Conservation (phyloP, 192 early-diverging fungal species). For the Jimgerdemannia flammicorona region DNA sequence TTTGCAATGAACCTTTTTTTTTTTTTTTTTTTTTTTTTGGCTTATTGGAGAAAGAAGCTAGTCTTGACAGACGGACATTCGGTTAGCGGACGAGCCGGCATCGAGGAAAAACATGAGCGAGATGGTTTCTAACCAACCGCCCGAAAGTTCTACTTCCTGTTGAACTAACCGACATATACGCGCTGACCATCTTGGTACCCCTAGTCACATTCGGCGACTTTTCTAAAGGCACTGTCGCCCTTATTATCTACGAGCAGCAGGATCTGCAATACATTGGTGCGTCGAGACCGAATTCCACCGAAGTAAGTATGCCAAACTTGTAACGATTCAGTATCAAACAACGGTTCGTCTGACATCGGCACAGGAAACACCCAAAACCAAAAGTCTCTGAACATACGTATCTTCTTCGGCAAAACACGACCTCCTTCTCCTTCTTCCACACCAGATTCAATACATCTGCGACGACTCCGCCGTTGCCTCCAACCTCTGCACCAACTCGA, state of each 20-base stretch:
- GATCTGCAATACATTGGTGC: constrained; percentile 38
- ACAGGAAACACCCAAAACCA: no score
- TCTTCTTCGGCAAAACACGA: background rate
- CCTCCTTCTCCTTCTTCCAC: background rate
- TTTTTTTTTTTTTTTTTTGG: no score
- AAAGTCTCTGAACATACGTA: no score
- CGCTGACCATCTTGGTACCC: background rate
- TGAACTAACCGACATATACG: background rate
- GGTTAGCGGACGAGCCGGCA: background rate
- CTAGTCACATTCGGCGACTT: constrained; percentile 19
- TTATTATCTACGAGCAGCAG: constrained; percentile 44
- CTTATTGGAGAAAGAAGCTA: no score
- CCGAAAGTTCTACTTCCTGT: background rate
- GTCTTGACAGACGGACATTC: no score
- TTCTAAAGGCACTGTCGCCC: constrained; percentile 33
- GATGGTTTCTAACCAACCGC: no score
- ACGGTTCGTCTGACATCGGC: no score
- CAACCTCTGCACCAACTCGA: constrained; percentile 43
- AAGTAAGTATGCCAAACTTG: background rate
- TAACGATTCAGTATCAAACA: background rate
- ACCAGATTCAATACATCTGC: constrained; percentile 46
- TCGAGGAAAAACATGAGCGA: background rate
- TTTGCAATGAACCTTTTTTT: no score
- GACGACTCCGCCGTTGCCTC: constrained; percentile 47
- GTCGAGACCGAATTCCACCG: background rate